A percentile compares a stretch with the other conserved stretches of the same genome.
Evolutionary conservation across 2,329 filamentous ascomycete species (phyloP).

Genomic region (Volutella citrinella): DNA sequence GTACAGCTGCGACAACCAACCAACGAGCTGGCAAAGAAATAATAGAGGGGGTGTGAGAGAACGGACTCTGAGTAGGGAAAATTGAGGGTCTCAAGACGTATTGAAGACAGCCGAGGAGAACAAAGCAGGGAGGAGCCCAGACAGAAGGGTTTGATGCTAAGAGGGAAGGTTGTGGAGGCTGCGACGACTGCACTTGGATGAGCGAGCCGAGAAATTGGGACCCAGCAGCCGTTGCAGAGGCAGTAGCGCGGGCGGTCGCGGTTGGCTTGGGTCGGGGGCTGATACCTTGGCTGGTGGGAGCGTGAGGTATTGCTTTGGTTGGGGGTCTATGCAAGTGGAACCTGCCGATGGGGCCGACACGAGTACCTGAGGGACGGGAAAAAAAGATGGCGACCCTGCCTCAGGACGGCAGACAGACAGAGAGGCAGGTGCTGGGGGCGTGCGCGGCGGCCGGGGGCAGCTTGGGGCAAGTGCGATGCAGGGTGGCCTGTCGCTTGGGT

Average conservation of each 20-base stretch:
- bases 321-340: too few relatives aligned
- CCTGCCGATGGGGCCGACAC: slow-evolving; percentile 2
- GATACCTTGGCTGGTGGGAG: slow-evolving; percentile 7
- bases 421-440: slow-evolving; percentile 15
- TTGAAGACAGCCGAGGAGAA: slow-evolving; percentile 1
- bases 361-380: slow-evolving; percentile 3
- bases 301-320: slow-evolving; percentile 6
- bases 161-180: slow-evolving; percentile 8
- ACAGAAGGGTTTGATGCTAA: background rate
- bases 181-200: slow-evolving; percentile 12
- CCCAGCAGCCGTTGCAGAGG: slow-evolving; percentile 18
- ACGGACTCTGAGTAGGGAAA: too few relatives aligned
- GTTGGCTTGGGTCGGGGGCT: slow-evolving; percentile 6
- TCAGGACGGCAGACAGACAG: too few relatives aligned
- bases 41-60: too few relatives aligned
- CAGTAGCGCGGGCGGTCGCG: slow-evolving; percentile 18
- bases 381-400: slow-evolving; percentile 10
- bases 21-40: too few relatives aligned
- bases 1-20: too few relatives aligned
- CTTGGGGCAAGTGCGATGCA: too few relatives aligned
- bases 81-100: too few relatives aligned
- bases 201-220: slow-evolving; percentile 18
- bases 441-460: too few relatives aligned
- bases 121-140: slow-evolving; percentile 1
- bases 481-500: too few relatives aligned